Percentiles rank a stretch among this genome's conserved stretches.
Evolutionary conservation across 2,329 filamentous ascomycete genomes (phyloP).

Genomic region (Colletotrichum filicis): DNA sequence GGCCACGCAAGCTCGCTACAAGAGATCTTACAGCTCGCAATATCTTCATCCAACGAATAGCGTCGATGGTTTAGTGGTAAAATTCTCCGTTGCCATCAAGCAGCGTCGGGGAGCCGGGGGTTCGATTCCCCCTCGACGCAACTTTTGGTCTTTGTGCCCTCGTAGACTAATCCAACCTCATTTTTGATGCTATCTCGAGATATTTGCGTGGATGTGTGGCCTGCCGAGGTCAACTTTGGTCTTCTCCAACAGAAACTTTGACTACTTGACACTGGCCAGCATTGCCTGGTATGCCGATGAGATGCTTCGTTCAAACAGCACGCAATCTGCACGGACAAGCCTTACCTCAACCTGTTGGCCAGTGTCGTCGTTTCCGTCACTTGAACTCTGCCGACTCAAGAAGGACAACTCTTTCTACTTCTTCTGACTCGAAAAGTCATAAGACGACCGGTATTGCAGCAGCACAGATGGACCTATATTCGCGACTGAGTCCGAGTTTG

Average conservation of each 20-base stretch:
- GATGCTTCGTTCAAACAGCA: neutral
- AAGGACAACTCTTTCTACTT: neutral
- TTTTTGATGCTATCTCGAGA: neutral
- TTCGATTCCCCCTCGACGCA: constrained; percentile 36
- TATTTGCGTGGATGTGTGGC: neutral
- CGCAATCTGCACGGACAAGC: neutral
- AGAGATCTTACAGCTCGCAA: fast-evolving
- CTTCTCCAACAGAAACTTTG: neutral
- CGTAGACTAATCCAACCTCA: neutral
- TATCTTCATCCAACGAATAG: neutral
- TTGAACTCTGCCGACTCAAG: neutral
- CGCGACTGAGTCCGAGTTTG: constrained; percentile 1
- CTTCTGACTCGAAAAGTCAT: constrained; percentile 5
- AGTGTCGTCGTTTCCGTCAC: neutral
- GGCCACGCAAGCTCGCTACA: neutral
- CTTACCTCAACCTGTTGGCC: neutral
- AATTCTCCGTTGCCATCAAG: constrained; percentile 35
- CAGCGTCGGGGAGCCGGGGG: constrained; percentile 35
- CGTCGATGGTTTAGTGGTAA: constrained; percentile 36
- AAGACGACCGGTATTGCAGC: neutral
- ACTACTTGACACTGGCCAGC: no score
- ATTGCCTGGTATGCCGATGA: neutral
- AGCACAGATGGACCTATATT: neutral
- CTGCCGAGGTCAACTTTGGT: neutral
- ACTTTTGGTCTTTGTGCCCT: fast-evolving